Evolutionary conservation across 495 filamentous ascomycete species (phyloP).

Genomic region (Hypoxylon fragiforme): DNA sequence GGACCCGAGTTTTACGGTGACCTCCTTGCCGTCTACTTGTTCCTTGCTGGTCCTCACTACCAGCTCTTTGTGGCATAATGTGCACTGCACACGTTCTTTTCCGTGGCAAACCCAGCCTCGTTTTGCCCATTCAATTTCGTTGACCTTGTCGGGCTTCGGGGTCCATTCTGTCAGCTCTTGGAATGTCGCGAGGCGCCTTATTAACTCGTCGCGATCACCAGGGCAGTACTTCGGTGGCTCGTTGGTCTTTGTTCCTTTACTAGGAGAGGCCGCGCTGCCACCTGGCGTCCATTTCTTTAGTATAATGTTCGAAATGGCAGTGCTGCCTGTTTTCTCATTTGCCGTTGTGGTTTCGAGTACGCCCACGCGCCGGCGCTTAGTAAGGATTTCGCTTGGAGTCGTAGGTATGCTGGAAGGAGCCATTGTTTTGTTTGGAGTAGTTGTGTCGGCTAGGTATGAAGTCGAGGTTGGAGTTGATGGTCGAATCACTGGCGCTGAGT

Average conservation of each 20-base stretch:
- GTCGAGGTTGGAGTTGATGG: constrained; percentile 24
- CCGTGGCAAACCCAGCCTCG: constrained; percentile 87
- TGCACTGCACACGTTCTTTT: constrained; percentile 79
- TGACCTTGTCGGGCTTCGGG: constrained; percentile 77
- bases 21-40: constrained; percentile 66
- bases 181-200: constrained; percentile 82
- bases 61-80: constrained; percentile 78
- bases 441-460: constrained; percentile 18
- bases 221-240: constrained; percentile 70
- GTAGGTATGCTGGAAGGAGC: constrained; percentile 6
- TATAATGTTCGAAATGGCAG: constrained; percentile 45
- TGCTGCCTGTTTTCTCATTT: constrained; percentile 24
- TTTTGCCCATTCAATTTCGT: constrained; percentile 94
- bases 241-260: constrained; percentile 21
- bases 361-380: constrained; percentile 53
- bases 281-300: constrained; percentile 46
- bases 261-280: constrained; percentile 10
- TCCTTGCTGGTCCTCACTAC: constrained; percentile 76
- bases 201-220: constrained; percentile 79
- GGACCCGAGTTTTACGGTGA: constrained; percentile 49
- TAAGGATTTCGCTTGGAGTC: constrained; percentile 40
- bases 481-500: constrained; percentile 22
- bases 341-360: constrained; percentile 27
- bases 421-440: constrained; percentile 33
- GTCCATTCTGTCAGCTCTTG: constrained; percentile 87